phyloP scores from a whole-genome alignment of 2,329 filamentous ascomycete species.

The Arthrinium puccinioides region DNA sequence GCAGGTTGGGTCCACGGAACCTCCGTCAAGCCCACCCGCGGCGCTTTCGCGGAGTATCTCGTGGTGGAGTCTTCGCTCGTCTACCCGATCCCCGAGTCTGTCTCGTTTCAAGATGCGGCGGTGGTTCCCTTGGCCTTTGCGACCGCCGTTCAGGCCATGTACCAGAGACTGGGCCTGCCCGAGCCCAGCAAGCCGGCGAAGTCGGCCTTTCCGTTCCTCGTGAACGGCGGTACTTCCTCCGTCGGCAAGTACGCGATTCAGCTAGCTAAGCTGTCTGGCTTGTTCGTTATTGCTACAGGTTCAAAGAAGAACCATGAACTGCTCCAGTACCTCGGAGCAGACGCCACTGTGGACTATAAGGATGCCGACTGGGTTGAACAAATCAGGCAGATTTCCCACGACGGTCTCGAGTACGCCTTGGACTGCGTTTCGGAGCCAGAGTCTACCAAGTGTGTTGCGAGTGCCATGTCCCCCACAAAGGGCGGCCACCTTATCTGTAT shows the following conservation, averaged over 20 bases:
- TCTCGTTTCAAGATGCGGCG: slow-evolving; percentile 19
- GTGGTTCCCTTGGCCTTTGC: slow-evolving; percentile 29
- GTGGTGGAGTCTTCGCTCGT: slow-evolving; percentile 18
- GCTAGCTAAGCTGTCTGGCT: slow-evolving; percentile 17
- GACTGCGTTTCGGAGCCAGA: slow-evolving; percentile 21
- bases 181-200: slow-evolving; percentile 21
- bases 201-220: slow-evolving; percentile 22
- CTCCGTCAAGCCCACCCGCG: slow-evolving; percentile 14
- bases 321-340: slow-evolving; percentile 16
- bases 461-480: slow-evolving; percentile 20
- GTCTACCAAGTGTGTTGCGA: slow-evolving; percentile 13
- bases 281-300: slow-evolving; percentile 19
- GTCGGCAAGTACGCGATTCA: slow-evolving; percentile 21
- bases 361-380: slow-evolving; percentile 39
- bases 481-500: slow-evolving; percentile 19
- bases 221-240: slow-evolving; percentile 17
- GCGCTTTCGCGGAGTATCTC: slow-evolving; percentile 22
- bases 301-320: slow-evolving; percentile 17
- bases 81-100: slow-evolving; percentile 18
- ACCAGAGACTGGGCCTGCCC: slow-evolving; percentile 20
- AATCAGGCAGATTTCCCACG: slow-evolving; percentile 59
- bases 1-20: slow-evolving; percentile 24
- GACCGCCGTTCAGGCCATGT: slow-evolving; percentile 32
- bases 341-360: slow-evolving; percentile 25
- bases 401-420: slow-evolving; percentile 31